phyloP scores from a whole-genome alignment of 495 filamentous ascomycete genomes.

The Penicillium lividum region DNA sequence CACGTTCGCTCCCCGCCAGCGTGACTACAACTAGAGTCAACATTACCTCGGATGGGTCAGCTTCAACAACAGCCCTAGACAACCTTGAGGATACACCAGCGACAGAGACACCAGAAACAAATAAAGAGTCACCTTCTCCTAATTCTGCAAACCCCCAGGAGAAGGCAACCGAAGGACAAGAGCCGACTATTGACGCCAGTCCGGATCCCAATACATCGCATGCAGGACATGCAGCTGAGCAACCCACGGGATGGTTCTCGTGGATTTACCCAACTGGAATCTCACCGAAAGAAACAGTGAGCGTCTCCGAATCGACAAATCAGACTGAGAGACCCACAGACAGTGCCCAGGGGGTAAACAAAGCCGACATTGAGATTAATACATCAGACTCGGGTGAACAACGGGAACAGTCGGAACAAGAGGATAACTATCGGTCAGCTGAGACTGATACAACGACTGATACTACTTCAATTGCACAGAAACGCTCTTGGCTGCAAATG shows the following conservation, averaged over 20 bases:
- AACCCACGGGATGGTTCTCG: conserved; percentile 57
- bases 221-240: conserved; percentile 24
- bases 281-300: conserved; percentile 11
- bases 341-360: conserved; percentile 22
- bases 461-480: conserved; percentile 27
- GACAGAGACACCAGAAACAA: conserved; percentile 18
- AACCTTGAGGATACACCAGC: conserved; percentile 23
- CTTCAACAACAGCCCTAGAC: conserved; percentile 35
- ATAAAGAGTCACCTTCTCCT: conserved; percentile 27
- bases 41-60: conserved; percentile 49
- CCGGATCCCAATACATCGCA: conserved; percentile 11
- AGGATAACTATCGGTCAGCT: conserved; percentile 11
- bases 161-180: conserved; percentile 22
- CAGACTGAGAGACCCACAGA: conserved; percentile 23
- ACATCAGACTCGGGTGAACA: conserved; percentile 15
- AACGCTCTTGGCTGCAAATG: conserved; percentile 51
- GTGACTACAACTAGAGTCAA: conserved; percentile 52
- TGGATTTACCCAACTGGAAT: conserved; percentile 49
- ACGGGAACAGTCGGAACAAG: conserved; percentile 17
- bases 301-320: conserved; percentile 12
- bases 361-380: conserved; percentile 21
- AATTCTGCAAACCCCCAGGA: conserved; percentile 18
- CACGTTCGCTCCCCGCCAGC: conserved; percentile 49
- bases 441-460: conserved; percentile 23
- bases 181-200: conserved; percentile 12